phyloP scores from a whole-genome alignment of 441 rosid genomes.

The Erysimum pusillum region DNA sequence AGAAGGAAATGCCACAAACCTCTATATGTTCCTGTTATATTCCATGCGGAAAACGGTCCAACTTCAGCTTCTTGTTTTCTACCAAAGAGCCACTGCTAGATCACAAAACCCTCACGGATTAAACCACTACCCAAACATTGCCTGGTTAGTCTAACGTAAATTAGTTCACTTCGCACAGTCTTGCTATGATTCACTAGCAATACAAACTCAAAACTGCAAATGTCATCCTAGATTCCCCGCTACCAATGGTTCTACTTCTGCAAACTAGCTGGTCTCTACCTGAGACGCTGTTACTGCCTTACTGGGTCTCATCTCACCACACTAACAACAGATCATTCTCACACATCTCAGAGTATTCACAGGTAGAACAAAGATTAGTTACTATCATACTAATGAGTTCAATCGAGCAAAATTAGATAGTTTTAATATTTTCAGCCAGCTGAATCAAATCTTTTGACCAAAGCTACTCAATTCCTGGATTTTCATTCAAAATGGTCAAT shows the following conservation, averaged over 20 bases:
- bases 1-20: constrained; percentile 60
- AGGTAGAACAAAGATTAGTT: not conserved
- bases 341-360: not conserved
- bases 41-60: constrained; percentile 89
- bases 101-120: constrained; percentile 16
- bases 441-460: constrained; percentile 9
- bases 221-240: constrained; percentile 14
- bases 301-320: not conserved
- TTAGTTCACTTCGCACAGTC: constrained; percentile 6
- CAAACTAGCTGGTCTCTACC: constrained; percentile 2
- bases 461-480: constrained; percentile 1
- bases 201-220: constrained; percentile 14
- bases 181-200: constrained; percentile 16
- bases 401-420: constrained; percentile 2
- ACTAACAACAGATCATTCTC: constrained; percentile 10
- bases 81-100: constrained; percentile 82
- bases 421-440: not conserved
- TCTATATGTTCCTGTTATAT: constrained; percentile 97
- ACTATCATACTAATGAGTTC: not conserved
- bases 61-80: constrained; percentile 74
- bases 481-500: not conserved
- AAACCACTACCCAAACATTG: constrained; percentile 16
- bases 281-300: not conserved
- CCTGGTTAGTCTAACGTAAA: not conserved
- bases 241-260: not conserved